phyloP scores from a whole-genome alignment of 2,329 filamentous ascomycete genomes.

The Chrysoporthe cubensis region DNA sequence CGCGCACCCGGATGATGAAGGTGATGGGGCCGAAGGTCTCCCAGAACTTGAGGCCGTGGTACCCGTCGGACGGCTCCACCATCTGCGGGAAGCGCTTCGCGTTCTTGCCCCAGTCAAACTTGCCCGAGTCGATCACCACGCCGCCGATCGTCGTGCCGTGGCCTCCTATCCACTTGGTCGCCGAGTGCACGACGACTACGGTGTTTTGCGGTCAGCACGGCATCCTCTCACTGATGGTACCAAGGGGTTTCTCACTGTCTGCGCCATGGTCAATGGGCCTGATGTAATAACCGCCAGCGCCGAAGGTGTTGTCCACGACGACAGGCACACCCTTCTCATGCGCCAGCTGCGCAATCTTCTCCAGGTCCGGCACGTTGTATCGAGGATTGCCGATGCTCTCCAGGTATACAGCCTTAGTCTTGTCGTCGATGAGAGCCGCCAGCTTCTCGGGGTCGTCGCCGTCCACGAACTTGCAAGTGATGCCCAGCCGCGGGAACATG shows the following conservation, averaged over 20 bases:
- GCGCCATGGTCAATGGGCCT: constrained; percentile 88
- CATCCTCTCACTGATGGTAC: not conserved
- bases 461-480: constrained; percentile 83
- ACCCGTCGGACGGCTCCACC: constrained; percentile 83
- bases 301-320: constrained; percentile 91
- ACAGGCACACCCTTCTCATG: constrained; percentile 70
- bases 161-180: constrained; percentile 96
- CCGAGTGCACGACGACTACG: constrained; percentile 80
- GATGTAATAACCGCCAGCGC: constrained; percentile 86
- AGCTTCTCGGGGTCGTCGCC: constrained; percentile 82
- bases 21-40: constrained; percentile 84
- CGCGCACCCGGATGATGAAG: constrained; percentile 83
- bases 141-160: constrained; percentile 92
- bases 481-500: constrained; percentile 81
- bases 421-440: constrained; percentile 82
- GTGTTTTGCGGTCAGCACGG: not conserved
- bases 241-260: constrained; percentile 55
- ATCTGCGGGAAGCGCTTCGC: constrained; percentile 89
- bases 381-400: constrained; percentile 93
- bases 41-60: constrained; percentile 93
- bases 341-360: constrained; percentile 80
- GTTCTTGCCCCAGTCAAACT: constrained; percentile 91
- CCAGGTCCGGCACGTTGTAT: constrained; percentile 91
- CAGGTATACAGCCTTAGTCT: constrained; percentile 89
- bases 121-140: constrained; percentile 83